phyloP scores from a whole-genome alignment of 805 yeast species.

The Suhomyces sp. region DNA sequence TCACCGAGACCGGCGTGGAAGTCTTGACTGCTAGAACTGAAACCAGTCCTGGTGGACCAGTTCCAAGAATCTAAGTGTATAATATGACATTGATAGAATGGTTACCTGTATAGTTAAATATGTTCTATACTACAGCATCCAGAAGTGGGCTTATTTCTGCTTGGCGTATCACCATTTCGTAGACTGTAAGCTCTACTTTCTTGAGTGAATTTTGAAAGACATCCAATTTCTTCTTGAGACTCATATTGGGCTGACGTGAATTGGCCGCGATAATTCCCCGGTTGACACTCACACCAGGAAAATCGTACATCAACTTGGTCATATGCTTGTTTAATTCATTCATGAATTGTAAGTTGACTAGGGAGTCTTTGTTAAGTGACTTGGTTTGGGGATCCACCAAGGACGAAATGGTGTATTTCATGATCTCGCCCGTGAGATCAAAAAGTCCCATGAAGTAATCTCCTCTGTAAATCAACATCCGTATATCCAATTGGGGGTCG shows the following conservation, averaged over 20 bases:
- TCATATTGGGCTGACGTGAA: constrained; percentile 4
- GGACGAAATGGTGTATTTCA: constrained; percentile 36
- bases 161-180: constrained; percentile 20
- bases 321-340: constrained; percentile 12
- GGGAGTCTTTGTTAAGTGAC: constrained; percentile 8
- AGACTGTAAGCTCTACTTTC: constrained; percentile 21
- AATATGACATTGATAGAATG: neutral
- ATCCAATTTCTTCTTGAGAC: constrained; percentile 20
- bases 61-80: constrained; percentile 43
- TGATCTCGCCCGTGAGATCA: constrained; percentile 42
- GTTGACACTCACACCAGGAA: constrained; percentile 17
- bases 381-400: constrained; percentile 11
- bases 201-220: constrained; percentile 20
- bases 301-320: constrained; percentile 9
- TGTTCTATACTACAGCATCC: neutral
- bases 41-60: constrained; percentile 86
- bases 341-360: constrained; percentile 15
- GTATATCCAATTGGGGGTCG: neutral
- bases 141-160: neutral
- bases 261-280: constrained; percentile 16
- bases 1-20: constrained; percentile 92
- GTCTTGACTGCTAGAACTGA: constrained; percentile 79
- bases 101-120: neutral
- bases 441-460: constrained; percentile 41
- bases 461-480: constrained; percentile 15